Evolutionary conservation across 2,329 filamentous ascomycete genomes (phyloP), one percentile per base, ranked within the genome.

Genomic region (Tolypocladium sp.): DNA sequence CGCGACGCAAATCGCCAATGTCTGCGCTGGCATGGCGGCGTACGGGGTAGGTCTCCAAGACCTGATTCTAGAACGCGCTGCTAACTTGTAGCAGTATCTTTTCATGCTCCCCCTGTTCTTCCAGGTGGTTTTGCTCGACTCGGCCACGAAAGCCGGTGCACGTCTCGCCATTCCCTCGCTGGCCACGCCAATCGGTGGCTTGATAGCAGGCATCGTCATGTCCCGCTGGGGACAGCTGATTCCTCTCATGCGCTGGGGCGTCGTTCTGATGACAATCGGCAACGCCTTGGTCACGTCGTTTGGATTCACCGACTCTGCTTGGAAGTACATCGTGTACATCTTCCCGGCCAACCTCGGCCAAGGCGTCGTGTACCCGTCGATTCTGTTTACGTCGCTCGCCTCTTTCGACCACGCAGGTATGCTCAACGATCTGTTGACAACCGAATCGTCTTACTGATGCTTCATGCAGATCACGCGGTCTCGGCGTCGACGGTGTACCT

Each of bases 51-150:
- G 82, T 75, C 30, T 1, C 7, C n/a, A 13, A 15, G 5, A 3
- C 17, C 58, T 60, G 41, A 62, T 41, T 37, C 3, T 0, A 3
- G 3, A 17, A 3, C 22, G 13, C 3, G 9, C 17, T 13, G 20
- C 63, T 70, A 17, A 68, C 56, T 37, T 0, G 70, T 8, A 15
- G 5, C 51, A 82, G 78, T 83, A 89, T 63, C 75, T 89, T 20
- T 90, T 90, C 73, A 87, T 87, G 66, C 79, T 87, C 0, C 88
- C 88, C 0, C 74, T 90, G 6, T 90, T 87, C 73, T 90, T 89
- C 67, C 86, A 89, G 64, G 83, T 83, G 0, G 84, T 89, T 8
- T 77, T 87, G 3, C 72, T 83, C 2, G 85, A 89, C 60, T 83
- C 83, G 0, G 82, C 87, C 0, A 85, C 86, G 0, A 77, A 78